Conservation (phyloP, 2,329 filamentous ascomycete species). For the Verticillium nubilum region DNA sequence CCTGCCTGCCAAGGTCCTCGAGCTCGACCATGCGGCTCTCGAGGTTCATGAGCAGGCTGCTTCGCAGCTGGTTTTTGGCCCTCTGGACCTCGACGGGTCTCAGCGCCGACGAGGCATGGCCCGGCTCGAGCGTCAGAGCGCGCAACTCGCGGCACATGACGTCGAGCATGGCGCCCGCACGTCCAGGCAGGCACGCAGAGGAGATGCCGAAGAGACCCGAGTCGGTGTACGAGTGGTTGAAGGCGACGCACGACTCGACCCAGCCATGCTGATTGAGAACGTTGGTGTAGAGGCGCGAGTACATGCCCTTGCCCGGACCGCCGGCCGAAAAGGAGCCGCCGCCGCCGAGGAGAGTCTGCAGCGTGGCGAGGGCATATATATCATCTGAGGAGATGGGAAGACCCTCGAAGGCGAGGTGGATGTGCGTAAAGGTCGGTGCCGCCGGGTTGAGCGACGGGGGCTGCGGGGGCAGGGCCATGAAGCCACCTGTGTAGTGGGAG, state of each 20-base stretch:
- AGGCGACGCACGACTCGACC: conserved; percentile 93
- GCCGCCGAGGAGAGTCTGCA: conserved; percentile 92
- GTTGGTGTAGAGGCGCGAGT: conserved; percentile 94
- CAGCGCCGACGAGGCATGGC: conserved; percentile 65
- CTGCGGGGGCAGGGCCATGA: conserved; percentile 76
- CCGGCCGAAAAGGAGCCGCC: conserved; percentile 96
- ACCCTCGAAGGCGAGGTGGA: conserved; percentile 94
- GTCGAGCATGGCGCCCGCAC: conserved; percentile 80
- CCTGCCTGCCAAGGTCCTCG: conserved; percentile 89
- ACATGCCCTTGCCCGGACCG: conserved; percentile 98
- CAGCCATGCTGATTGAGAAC: conserved; percentile 96
- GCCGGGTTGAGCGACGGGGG: conserved; percentile 73
- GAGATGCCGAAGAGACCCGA: conserved; percentile 93
- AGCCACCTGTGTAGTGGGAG: conserved; percentile 88
- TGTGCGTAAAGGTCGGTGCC: conserved; percentile 78
- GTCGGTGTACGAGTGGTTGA: conserved; percentile 97
- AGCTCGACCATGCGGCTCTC: conserved; percentile 97
- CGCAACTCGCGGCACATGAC: conserved; percentile 91
- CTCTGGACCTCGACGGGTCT: conserved; percentile 75
- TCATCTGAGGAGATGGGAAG: conserved; percentile 85
- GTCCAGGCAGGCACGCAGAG: conserved; percentile 73
- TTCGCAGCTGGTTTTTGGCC: conserved; percentile 94
- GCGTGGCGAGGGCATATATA: conserved; percentile 91
- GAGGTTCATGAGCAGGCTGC: conserved; percentile 90
- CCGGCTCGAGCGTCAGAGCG: conserved; percentile 68